Base-by-base conservation (phyloP, 768 basidiomycete species). In the Leccinellum luteum region DNA sequence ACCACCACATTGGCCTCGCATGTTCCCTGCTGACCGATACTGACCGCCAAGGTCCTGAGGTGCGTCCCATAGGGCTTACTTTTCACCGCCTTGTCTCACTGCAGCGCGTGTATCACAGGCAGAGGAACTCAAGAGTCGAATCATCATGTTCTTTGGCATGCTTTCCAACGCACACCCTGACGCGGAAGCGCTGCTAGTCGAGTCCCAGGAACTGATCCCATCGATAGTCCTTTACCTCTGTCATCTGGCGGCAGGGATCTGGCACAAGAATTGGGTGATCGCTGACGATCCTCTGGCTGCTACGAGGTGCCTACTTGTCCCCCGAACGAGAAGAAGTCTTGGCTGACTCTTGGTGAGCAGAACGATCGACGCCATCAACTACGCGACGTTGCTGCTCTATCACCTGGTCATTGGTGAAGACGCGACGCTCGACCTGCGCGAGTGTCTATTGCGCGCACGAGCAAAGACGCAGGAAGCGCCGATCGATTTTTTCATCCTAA, bases 401-500 rank as follows among this genome's bases (percentile, higher is more conserved):
- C 77, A 85, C 61, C 74, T 92, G 7, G 76, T 90, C 38, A 81
- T 84, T 58, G 73, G 75, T 31, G 68, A 74, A 25, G 77, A 79
- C 7, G 71, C 82, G 13, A 69, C 73, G 12, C 67, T 82, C 48
- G 79, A 83, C 66, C 72, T 92, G 52, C 80, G 83, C 41, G 76
- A 78, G 35, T 83, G 83, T 66, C 78, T 92, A 30, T 80, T 81
- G 55, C 74, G 78, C 43, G 81, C 84, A 15, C 74, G 80, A 13
- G 73, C 74, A 48, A 80, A 83, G 31, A 75, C 77, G 28, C 86
- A 87, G 66, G 84, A 81, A 62, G 85, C 85, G 31, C 71, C 89
- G 27, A 76, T 76, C 13, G 85, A 93, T 62, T 78, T 85, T 67
- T 92, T 91, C 66, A 82, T 85, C 28, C 84, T 91, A n/a, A 82